Conservation (phyloP, 495 filamentous ascomycete species). For the Lasiosphaeria miniovina region DNA sequence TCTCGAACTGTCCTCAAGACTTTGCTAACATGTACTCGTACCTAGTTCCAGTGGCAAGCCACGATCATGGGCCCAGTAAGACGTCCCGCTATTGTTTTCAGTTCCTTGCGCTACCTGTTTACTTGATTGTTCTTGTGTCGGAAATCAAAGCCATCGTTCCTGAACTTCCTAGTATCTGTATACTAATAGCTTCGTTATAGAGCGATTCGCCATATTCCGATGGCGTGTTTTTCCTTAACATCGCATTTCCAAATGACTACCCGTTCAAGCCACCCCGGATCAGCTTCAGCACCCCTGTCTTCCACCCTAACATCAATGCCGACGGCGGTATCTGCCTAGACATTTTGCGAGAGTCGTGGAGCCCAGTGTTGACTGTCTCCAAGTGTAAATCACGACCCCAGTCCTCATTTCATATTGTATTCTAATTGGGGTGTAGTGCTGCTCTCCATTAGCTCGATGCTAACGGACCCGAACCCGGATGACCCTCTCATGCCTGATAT, state of each 20-base stretch:
- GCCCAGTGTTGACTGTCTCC: constrained; percentile 94
- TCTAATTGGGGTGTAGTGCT: constrained; percentile 58
- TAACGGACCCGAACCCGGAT: constrained; percentile 98
- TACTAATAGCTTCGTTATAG: constrained; percentile 39
- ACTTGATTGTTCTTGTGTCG: not conserved
- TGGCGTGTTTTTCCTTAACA: constrained; percentile 96
- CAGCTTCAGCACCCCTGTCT: constrained; percentile 99
- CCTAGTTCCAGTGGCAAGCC: constrained; percentile 99
- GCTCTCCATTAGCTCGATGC: constrained; percentile 98
- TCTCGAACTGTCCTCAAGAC: constrained; percentile 1
- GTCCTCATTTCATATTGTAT: not conserved
- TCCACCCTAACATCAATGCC: constrained; percentile 99
- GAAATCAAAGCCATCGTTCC: too few species aligned
- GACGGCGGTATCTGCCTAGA: constrained; percentile 99
- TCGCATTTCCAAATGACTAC: constrained; percentile 99
- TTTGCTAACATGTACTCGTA: constrained; percentile 32
- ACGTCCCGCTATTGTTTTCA: constrained; percentile 20
- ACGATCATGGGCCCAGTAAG: constrained; percentile 99
- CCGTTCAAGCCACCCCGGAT: constrained; percentile 99
- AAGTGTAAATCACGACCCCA: constrained; percentile 64
- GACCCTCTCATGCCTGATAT: constrained; percentile 98
- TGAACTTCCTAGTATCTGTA: too few species aligned
- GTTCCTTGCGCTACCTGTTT: not conserved
- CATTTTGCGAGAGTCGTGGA: constrained; percentile 98
- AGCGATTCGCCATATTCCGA: constrained; percentile 95